phyloP scores from a whole-genome alignment of 805 yeast species.

The Myxozyma sirexii region DNA sequence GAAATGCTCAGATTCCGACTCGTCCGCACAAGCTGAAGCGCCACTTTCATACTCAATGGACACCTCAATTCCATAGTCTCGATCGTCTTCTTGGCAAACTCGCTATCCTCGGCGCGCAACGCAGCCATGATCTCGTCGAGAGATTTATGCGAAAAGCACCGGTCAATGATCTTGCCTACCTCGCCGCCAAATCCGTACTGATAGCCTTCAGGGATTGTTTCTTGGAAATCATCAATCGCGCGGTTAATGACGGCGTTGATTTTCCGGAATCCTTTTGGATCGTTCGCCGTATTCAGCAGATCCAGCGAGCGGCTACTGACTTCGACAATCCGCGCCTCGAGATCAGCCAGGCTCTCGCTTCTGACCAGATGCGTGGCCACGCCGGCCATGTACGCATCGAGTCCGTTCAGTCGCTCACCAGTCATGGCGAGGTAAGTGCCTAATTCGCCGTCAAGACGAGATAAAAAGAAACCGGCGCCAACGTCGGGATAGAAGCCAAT shows the following conservation, averaged over 20 bases:
- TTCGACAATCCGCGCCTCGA: constrained; percentile 66
- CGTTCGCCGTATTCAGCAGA: constrained; percentile 4
- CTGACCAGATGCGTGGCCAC: constrained; percentile 89
- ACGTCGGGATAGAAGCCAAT: constrained; percentile 97
- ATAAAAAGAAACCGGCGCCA: constrained; percentile 87
- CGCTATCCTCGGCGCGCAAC: constrained; percentile 54
- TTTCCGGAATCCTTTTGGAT: constrained; percentile 13
- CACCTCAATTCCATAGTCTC: constrained; percentile 66
- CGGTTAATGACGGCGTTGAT: constrained; percentile 56
- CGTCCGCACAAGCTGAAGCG: constrained; percentile 65
- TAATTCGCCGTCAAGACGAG: constrained; percentile 75
- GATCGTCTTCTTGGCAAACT: constrained; percentile 64
- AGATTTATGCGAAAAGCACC: constrained; percentile 58
- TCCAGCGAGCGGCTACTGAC: constrained; percentile 45
- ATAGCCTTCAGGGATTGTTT: constrained; percentile 64
- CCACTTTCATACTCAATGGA: constrained; percentile 74
- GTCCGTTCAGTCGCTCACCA: constrained; percentile 74
- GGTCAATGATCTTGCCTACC: constrained; percentile 66
- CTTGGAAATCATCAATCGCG: constrained; percentile 77
- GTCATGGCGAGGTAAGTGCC: constrained; percentile 88
- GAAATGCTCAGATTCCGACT: constrained; percentile 62
- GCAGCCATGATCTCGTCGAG: constrained; percentile 59
- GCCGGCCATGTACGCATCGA: constrained; percentile 81
- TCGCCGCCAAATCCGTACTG: constrained; percentile 58
- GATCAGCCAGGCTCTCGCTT: constrained; percentile 59